A percentile compares a stretch with the other conserved stretches of the same genome.
These are phyloP conservation scores for Pueraria montana DNA, from an alignment of 306 rosid genomes.

Conservation along the genomic window DNA sequence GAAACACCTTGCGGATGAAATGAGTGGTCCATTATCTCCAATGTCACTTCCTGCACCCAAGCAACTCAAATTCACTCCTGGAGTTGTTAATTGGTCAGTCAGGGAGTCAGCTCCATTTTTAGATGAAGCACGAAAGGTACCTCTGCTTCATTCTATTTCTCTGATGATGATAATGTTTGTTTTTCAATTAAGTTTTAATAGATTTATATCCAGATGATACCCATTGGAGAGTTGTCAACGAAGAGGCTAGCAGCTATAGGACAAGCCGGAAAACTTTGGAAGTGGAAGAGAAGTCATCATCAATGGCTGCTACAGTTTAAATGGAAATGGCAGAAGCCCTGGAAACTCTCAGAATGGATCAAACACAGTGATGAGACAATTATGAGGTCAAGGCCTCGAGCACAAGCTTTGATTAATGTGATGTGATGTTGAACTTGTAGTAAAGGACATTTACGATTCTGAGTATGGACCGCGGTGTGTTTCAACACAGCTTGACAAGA, in stretches of 20 bases:
- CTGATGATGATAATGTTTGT: conserved; percentile 2
- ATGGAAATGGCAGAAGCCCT: conserved; percentile 96
- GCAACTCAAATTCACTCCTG: conserved; percentile 88
- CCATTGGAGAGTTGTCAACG: conserved; percentile 74
- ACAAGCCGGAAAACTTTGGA: conserved; percentile 86
- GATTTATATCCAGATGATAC: conserved; percentile 68
- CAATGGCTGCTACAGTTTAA: conserved; percentile 93
- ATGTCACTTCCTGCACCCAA: conserved; percentile 81
- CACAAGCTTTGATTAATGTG: conserved; percentile 61
- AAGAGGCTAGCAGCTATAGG: conserved; percentile 78
- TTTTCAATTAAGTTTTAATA: conserved; percentile 44
- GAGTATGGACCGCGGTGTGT: conserved; percentile 45
- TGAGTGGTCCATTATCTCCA: conserved; percentile 74
- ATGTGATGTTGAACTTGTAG: conserved; percentile 50
- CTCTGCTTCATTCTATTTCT: conserved; percentile 27
- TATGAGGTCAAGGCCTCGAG: conserved; percentile 74
- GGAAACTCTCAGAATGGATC: conserved; percentile 95
- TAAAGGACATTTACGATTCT: conserved; percentile 20
- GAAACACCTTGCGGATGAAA: conserved; percentile 80
- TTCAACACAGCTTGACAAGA: conserved; percentile 47
- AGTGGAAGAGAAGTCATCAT: conserved; percentile 95
- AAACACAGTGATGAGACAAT: conserved; percentile 90
- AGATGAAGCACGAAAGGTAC: conserved; percentile 71
- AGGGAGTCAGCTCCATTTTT: conserved; percentile 60
- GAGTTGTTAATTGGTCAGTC: conserved; percentile 71